Conservation (phyloP, 371 early-diverging fungal genomes). For the Rhizopus delemar region DNA sequence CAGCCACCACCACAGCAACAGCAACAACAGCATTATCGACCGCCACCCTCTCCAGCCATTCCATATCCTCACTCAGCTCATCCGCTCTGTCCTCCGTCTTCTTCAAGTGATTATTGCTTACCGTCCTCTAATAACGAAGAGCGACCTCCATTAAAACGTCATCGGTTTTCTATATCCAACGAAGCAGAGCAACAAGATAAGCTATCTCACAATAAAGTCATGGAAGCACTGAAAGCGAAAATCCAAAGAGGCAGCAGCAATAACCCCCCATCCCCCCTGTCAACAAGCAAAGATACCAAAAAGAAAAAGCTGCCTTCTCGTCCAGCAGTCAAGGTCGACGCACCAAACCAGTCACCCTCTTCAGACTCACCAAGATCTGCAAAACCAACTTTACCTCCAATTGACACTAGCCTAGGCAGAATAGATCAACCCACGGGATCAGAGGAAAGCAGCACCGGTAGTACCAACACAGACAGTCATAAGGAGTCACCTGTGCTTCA, state of each 20-base stretch:
- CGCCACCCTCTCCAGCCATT: slow-evolving; percentile 25
- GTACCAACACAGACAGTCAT: slow-evolving; percentile 1
- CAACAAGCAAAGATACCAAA: not conserved
- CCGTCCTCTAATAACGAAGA: slow-evolving; percentile 6
- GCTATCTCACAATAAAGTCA: slow-evolving; percentile 38
- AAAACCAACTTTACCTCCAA: slow-evolving; percentile 41
- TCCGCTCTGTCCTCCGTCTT: slow-evolving; percentile 33
- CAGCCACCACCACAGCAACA: slow-evolving; percentile 11
- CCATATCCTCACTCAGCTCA: slow-evolving; percentile 48
- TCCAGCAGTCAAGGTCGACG: not conserved
- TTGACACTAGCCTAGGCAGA: slow-evolving; percentile 38
- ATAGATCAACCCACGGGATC: not conserved
- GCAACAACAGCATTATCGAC: slow-evolving; percentile 4
- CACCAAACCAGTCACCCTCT: slow-evolving; percentile 12
- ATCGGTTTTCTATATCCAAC: slow-evolving; percentile 15
- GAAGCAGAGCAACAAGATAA: slow-evolving; percentile 22
- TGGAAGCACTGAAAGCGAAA: slow-evolving; percentile 53
- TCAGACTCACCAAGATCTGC: slow-evolving; percentile 39
- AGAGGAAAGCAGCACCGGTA: not conserved
- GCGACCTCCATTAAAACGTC: slow-evolving; percentile 12
- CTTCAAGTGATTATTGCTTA: slow-evolving; percentile 12
- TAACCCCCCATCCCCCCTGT: slow-evolving; percentile 5
- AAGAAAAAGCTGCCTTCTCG: not conserved
- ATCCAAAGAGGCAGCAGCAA: slow-evolving; percentile 33
- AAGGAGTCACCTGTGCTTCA: slow-evolving; percentile 9